Conservation (phyloP, 352 stramenopile species). For the Globisporangium paroecandrum region DNA sequence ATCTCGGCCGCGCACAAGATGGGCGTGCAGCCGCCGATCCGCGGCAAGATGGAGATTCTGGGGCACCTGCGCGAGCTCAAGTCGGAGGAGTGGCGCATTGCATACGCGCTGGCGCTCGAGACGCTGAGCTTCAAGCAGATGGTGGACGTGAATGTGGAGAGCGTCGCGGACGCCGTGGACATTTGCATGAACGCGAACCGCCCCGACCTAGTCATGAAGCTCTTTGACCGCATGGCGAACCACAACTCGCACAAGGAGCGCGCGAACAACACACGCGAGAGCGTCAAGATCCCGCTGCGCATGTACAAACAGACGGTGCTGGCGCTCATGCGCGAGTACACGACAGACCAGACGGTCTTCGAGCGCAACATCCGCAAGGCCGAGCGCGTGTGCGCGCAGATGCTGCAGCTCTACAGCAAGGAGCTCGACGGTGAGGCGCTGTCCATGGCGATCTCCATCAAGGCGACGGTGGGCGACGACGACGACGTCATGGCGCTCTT, state of each 20-base stretch:
- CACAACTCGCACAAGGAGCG: conserved; percentile 42
- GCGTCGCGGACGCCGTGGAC: conserved; percentile 63
- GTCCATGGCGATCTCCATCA: conserved; percentile 79
- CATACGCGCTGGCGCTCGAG: conserved; percentile 66
- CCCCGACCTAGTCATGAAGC: conserved; percentile 47
- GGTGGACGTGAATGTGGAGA: conserved; percentile 60
- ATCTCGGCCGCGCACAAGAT: conserved; percentile 43
- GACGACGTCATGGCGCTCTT: conserved; percentile 75
- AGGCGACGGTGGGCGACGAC: conserved; percentile 62
- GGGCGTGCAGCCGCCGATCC: conserved; percentile 56
- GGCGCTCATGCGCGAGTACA: conserved; percentile 44
- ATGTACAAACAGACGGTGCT: conserved; percentile 71
- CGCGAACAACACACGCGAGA: conserved; percentile 10
- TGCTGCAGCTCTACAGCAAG: conserved; percentile 54
- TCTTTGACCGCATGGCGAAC: conserved; percentile 47
- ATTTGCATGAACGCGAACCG: conserved; percentile 53
- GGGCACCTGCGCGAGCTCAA: conserved; percentile 28
- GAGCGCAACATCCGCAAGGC: conserved; percentile 43
- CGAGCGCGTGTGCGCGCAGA: conserved; percentile 60
- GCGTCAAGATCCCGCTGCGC: conserved; percentile 41
- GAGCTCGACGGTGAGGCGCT: conserved; percentile 60
- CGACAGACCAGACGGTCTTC: conserved; percentile 17
- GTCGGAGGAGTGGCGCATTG: conserved; percentile 65
- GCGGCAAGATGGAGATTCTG: conserved; percentile 61
- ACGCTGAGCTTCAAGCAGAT: conserved; percentile 71